Evolutionary conservation across 805 yeast species (phyloP).

Genomic region (Candida wancherniae): DNA sequence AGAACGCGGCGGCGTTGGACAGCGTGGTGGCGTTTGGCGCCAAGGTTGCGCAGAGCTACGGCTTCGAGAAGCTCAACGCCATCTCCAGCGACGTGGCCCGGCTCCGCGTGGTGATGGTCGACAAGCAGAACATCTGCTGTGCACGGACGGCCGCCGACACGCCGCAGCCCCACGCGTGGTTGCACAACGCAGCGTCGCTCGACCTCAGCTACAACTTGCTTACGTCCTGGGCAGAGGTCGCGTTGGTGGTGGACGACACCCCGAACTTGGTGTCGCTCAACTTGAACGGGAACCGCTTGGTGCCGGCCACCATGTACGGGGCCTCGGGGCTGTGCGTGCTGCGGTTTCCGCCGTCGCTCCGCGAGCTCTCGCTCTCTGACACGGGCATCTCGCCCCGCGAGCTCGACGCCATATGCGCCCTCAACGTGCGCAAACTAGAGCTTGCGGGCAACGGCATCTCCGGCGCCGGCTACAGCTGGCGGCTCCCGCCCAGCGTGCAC

Average conservation of each 20-base stretch:
- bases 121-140: constrained; percentile 31
- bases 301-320: background rate
- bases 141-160: constrained; percentile 3
- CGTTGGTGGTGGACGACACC: constrained; percentile 32
- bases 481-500: constrained; percentile 2
- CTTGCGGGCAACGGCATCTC: constrained; percentile 32
- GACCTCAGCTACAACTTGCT: constrained; percentile 16
- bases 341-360: constrained; percentile 10
- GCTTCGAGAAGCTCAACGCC: constrained; percentile 54
- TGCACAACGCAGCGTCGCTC: constrained; percentile 4
- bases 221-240: constrained; percentile 21
- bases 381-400: constrained; percentile 17
- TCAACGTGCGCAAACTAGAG: constrained; percentile 28
- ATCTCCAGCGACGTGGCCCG: constrained; percentile 43
- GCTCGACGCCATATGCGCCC: constrained; percentile 28
- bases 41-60: constrained; percentile 58
- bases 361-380: constrained; percentile 23
- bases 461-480: constrained; percentile 16
- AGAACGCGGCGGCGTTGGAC: constrained; percentile 14
- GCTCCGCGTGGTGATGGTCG: constrained; percentile 49
- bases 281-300: constrained; percentile 52
- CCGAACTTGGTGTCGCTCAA: constrained; percentile 39
- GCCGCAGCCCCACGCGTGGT: background rate
- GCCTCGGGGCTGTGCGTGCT: background rate
- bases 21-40: constrained; percentile 45